These are phyloP conservation scores for Dipteronia dyeriana DNA, from an alignment of 345 rosid species.

Conservation along the genomic window DNA sequence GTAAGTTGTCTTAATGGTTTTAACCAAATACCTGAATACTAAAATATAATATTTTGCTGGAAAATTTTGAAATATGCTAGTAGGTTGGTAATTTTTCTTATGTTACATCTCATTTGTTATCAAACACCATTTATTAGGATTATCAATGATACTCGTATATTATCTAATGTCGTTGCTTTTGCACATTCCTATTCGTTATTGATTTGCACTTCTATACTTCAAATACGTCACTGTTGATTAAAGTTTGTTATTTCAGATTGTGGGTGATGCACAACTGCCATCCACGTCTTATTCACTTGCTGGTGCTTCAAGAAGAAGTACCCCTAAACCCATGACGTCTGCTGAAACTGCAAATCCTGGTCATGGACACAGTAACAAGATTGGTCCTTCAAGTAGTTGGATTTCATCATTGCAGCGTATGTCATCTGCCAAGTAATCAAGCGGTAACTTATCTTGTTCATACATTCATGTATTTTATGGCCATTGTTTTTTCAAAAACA, in stretches of 20 bases:
- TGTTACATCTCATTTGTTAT: background rate
- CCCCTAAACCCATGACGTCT: constrained; percentile 46
- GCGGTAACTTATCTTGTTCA: constrained; percentile 32
- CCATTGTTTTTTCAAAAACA: background rate
- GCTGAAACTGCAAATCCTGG: constrained; percentile 59
- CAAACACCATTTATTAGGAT: background rate
- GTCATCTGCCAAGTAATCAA: constrained; percentile 66
- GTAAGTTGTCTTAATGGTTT: constrained; percentile 41
- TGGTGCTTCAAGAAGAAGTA: constrained; percentile 63
- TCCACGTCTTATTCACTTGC: constrained; percentile 60
- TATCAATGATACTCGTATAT: background rate
- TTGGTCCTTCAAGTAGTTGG: constrained; percentile 71
- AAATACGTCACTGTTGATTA: constrained; percentile 10
- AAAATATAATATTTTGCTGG: background rate
- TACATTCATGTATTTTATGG: background rate
- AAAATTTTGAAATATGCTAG: constrained; percentile 8
- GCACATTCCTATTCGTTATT: background rate
- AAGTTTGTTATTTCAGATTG: constrained; percentile 38
- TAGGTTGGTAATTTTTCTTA: background rate
- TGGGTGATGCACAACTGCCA: constrained; percentile 49
- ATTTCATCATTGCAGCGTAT: constrained; percentile 71
- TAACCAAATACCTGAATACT: background rate
- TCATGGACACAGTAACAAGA: constrained; percentile 48
- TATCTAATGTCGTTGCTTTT: background rate
- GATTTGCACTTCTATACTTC: background rate